These are phyloP conservation scores for Kokia cookei DNA, from an alignment of 441 rosid genomes.

Conservation along the genomic window DNA sequence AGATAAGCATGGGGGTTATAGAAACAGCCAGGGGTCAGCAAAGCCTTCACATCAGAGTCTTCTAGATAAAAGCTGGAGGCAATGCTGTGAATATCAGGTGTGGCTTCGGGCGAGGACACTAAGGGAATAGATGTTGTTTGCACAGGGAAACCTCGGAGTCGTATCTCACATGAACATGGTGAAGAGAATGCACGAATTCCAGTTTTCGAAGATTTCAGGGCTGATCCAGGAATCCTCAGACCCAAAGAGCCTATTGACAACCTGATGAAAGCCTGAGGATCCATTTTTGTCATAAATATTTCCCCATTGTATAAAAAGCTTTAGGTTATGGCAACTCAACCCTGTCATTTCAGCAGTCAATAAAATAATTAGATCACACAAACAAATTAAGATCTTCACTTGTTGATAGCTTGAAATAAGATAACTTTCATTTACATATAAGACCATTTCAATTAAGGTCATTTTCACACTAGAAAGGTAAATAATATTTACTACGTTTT, in stretches of 20 bases:
- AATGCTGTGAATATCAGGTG: slow-evolving; percentile 68
- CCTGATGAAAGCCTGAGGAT: slow-evolving; percentile 94
- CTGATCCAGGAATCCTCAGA: slow-evolving; percentile 56
- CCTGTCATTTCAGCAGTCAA: slow-evolving; percentile 17
- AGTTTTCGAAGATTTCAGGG: slow-evolving; percentile 32
- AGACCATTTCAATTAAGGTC: background rate
- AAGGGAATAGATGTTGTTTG: slow-evolving; percentile 75
- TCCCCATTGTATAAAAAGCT: slow-evolving; percentile 43
- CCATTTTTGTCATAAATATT: slow-evolving; percentile 61
- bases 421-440: background rate
- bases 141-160: slow-evolving; percentile 84
- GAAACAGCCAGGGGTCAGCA: slow-evolving; percentile 74
- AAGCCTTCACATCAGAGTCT: slow-evolving; percentile 79
- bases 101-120: slow-evolving; percentile 60
- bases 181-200: slow-evolving; percentile 47
- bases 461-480: background rate
- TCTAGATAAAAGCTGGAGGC: slow-evolving; percentile 84
- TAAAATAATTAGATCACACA: background rate
- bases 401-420: background rate
- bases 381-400: background rate
- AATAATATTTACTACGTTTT: background rate
- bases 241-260: slow-evolving; percentile 86
- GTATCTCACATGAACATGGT: slow-evolving; percentile 71
- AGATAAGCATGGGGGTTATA: slow-evolving; percentile 58
- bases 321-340: slow-evolving; percentile 22